Evolutionary conservation across 192 early-diverging fungal species (phyloP).

Genomic region (Linnemannia hyalina): DNA sequence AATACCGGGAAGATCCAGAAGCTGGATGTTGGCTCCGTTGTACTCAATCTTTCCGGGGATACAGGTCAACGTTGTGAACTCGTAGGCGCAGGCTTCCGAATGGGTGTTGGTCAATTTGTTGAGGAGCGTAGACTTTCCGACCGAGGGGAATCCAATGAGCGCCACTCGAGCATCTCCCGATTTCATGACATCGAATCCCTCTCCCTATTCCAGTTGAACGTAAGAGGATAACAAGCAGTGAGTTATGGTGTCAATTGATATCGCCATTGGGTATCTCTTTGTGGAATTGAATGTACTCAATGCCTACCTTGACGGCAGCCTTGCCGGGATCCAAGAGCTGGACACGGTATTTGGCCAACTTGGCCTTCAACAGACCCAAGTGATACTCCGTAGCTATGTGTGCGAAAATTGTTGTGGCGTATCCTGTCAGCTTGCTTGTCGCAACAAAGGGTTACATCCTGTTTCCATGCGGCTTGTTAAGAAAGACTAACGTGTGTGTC

Average conservation of each 20-base stretch:
- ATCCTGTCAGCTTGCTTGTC: conserved; percentile 11
- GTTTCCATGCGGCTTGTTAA: neutral
- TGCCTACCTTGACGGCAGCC: conserved; percentile 59
- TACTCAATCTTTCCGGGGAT: conserved; percentile 97
- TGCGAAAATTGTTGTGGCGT: neutral
- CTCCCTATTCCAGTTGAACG: conserved; percentile 63
- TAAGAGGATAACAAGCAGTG: too few relatives aligned
- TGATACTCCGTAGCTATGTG: conserved; percentile 93
- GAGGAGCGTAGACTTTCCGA: conserved; percentile 98
- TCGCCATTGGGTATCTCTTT: neutral
- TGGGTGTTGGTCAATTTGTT: conserved; percentile 93
- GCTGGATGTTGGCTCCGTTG: conserved; percentile 96
- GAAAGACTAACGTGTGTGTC: neutral
- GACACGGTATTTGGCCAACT: conserved; percentile 86
- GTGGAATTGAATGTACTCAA: neutral
- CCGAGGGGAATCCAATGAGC: conserved; percentile 98
- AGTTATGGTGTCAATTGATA: neutral
- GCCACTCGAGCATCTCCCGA: conserved; percentile 96
- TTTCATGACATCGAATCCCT: conserved; percentile 99
- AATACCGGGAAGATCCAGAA: conserved; percentile 99
- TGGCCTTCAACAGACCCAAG: conserved; percentile 97
- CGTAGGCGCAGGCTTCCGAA: conserved; percentile 89
- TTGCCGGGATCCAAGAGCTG: conserved; percentile 83
- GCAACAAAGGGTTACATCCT: neutral
- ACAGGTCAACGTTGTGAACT: conserved; percentile 97